Conservation (phyloP, 805 yeast species). For the Wickerhamomyces chambardii region DNA sequence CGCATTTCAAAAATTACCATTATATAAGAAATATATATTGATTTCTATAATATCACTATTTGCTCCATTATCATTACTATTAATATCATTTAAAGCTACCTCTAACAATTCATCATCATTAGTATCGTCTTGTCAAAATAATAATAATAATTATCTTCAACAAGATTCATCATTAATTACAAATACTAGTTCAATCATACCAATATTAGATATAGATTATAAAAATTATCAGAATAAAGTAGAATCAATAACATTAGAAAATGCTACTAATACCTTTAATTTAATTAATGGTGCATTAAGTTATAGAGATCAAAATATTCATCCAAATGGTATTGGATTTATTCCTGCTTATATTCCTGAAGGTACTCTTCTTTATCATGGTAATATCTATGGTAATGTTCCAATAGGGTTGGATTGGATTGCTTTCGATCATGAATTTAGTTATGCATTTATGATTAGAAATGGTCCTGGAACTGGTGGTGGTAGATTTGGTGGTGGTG, state of each 20-base stretch:
- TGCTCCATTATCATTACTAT: no score
- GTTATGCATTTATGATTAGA: conserved; percentile 36
- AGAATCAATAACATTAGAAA: conserved; percentile 28
- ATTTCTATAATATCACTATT: no score
- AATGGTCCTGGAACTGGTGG: conserved; percentile 7
- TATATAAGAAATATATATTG: no score
- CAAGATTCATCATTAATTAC: no score
- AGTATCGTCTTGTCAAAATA: no score
- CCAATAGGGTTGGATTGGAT: conserved; percentile 51
- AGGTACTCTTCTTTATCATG: conserved; percentile 50
- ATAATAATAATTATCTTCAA: no score
- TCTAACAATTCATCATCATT: no score
- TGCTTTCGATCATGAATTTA: conserved; percentile 57
- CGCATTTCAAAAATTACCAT: no score
- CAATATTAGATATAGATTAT: conserved; percentile 3
- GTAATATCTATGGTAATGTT: conserved; percentile 29
- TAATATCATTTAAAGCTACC: no score
- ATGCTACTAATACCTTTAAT: conserved; percentile 49
- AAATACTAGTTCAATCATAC: background rate
- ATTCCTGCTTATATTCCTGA: conserved; percentile 54
- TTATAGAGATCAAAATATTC: conserved; percentile 39
- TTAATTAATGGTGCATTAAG: conserved; percentile 43
- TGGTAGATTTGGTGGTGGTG: conserved; percentile 3
- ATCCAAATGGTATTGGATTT: conserved; percentile 48
- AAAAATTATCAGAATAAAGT: conserved; percentile 16